phyloP scores from a whole-genome alignment of 306 rosid genomes.

The Prosopis cineraria region DNA sequence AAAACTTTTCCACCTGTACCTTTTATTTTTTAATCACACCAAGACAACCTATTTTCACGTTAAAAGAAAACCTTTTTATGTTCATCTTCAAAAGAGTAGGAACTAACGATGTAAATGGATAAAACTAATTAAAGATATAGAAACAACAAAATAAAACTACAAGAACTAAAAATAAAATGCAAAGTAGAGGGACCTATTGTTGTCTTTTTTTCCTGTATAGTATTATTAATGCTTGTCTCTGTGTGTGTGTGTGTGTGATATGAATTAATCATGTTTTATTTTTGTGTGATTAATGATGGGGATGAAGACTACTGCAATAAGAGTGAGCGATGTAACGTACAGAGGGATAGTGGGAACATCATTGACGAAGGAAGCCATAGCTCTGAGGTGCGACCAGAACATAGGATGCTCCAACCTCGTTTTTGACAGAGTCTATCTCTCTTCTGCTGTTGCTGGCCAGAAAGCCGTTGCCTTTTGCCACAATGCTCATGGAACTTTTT shows the following conservation, averaged over 20 bases:
- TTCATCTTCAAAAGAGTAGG: no score
- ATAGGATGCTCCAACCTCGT: conserved; percentile 53
- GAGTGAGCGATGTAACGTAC: conserved; percentile 48
- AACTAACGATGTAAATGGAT: no score
- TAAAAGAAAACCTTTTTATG: no score
- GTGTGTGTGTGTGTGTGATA: background rate
- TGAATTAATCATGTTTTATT: background rate
- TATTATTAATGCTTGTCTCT: background rate
- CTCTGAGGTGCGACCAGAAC: conserved; percentile 50
- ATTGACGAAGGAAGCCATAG: conserved; percentile 35
- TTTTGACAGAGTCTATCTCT: conserved; percentile 40
- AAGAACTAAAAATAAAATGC: no score
- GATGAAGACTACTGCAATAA: conserved; percentile 41
- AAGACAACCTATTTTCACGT: no score
- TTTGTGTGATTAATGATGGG: background rate
- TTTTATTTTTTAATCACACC: no score
- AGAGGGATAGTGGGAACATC: conserved; percentile 53
- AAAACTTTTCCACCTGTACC: no score
- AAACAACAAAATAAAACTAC: no score
- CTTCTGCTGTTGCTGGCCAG: conserved; percentile 33
- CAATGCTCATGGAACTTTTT: conserved; percentile 53
- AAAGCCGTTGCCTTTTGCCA: conserved; percentile 37
- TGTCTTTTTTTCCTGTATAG: no score
- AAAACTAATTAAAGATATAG: no score
- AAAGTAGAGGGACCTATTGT: no score